Evolutionary conservation across 2,329 filamentous ascomycete species (phyloP).

Genomic region (Exophiala viscosa): DNA sequence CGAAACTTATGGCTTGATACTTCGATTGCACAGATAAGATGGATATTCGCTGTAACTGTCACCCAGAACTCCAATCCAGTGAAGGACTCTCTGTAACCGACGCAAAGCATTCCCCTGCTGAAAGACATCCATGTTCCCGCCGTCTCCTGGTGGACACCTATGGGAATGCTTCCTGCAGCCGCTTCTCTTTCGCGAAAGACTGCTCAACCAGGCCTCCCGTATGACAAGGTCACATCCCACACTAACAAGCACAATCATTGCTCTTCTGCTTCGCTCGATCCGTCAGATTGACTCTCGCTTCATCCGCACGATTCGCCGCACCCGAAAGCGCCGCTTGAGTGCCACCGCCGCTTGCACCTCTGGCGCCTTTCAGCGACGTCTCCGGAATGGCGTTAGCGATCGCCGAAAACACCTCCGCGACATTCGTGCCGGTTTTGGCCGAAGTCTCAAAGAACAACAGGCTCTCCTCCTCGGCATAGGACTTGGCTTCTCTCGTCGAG

Average conservation of each 20-base stretch:
- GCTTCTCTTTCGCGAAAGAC: too few relatives aligned
- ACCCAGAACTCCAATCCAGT: too few relatives aligned
- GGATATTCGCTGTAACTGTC: too few relatives aligned
- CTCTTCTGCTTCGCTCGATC: constrained; percentile 71
- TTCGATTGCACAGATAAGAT: too few relatives aligned
- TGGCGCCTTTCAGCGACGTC: constrained; percentile 80
- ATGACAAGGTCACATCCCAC: neutral
- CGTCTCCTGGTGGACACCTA: too few relatives aligned
- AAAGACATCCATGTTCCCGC: too few relatives aligned
- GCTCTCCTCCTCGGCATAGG: constrained; percentile 91
- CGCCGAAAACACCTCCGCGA: constrained; percentile 92
- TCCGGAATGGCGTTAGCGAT: constrained; percentile 98
- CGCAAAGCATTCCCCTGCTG: too few relatives aligned
- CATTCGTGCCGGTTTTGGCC: constrained; percentile 92
- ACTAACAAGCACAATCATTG: constrained; percentile 83
- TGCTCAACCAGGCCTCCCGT: neutral
- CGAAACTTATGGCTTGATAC: too few relatives aligned
- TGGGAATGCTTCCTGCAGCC: neutral
- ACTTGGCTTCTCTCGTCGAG: constrained; percentile 82
- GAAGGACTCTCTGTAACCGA: too few relatives aligned
- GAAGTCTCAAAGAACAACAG: constrained; percentile 97
- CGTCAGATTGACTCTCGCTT: constrained; percentile 75
- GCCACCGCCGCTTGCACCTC: constrained; percentile 54
- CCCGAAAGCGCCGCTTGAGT: constrained; percentile 55
- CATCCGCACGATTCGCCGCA: constrained; percentile 38